Evolutionary conservation across 768 basidiomycete species (phyloP).

Genomic region (Leccinum longicurvipes): DNA sequence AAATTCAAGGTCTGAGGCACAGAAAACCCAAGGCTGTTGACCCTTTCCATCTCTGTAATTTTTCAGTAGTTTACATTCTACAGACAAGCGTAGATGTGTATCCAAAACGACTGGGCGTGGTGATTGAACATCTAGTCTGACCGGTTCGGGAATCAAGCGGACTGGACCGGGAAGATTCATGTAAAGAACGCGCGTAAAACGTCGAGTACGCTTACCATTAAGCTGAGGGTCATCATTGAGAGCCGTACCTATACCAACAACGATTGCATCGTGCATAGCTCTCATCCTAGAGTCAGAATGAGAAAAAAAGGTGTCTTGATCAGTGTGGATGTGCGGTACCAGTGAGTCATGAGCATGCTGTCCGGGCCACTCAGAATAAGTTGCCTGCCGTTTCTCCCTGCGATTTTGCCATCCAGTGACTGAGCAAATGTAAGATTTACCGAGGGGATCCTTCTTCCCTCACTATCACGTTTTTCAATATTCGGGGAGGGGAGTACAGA

Average conservation of each 20-base stretch:
- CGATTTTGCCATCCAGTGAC: slow-evolving; percentile 86
- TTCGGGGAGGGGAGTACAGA: slow-evolving; percentile 24
- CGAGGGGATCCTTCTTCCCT: slow-evolving; percentile 40
- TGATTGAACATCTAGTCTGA: slow-evolving; percentile 38
- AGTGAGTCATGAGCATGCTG: slow-evolving; percentile 93
- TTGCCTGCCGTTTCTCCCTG: slow-evolving; percentile 67
- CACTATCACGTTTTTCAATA: slow-evolving; percentile 12
- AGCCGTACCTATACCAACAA: slow-evolving; percentile 88
- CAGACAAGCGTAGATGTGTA: slow-evolving; percentile 59
- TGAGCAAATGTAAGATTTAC: slow-evolving; percentile 87
- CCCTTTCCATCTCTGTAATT: slow-evolving; percentile 62
- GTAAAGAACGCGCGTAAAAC: not conserved
- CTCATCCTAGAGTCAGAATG: slow-evolving; percentile 62
- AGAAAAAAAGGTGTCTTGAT: not conserved
- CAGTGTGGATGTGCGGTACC: slow-evolving; percentile 43
- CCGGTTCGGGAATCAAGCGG: slow-evolving; percentile 48
- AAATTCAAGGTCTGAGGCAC: slow-evolving; percentile 23
- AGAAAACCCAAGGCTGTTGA: slow-evolving; percentile 72
- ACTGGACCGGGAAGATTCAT: slow-evolving; percentile 34
- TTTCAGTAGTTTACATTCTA: slow-evolving; percentile 63
- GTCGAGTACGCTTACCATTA: slow-evolving; percentile 59
- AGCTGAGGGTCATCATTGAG: slow-evolving; percentile 92
- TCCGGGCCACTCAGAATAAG: slow-evolving; percentile 81
- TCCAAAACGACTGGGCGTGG: slow-evolving; percentile 89
- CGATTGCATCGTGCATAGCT: slow-evolving; percentile 87